phyloP scores from a whole-genome alignment of 495 filamentous ascomycete genomes.

The Talaromyces liani region DNA sequence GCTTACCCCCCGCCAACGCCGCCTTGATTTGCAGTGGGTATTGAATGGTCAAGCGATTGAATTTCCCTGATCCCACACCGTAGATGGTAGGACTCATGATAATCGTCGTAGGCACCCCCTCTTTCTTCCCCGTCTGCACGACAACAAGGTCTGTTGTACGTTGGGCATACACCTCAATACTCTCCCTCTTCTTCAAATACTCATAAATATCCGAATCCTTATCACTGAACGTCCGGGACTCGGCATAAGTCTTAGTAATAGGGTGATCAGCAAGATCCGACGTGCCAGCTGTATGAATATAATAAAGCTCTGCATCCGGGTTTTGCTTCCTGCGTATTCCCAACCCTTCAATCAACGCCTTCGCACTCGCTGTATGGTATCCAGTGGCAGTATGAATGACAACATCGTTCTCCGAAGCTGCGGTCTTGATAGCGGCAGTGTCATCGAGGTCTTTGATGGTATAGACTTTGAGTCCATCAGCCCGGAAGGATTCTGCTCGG shows the following conservation, averaged over 20 bases:
- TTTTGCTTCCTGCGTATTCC: conserved; percentile 20
- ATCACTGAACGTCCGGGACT: conserved; percentile 32
- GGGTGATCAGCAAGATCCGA: conserved; percentile 41
- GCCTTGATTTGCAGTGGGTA: conserved; percentile 21
- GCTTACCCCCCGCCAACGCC: conserved; percentile 19
- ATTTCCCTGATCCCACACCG: conserved; percentile 35
- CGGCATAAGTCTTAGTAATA: conserved; percentile 21
- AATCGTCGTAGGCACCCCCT: conserved; percentile 35
- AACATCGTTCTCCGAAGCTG: neutral
- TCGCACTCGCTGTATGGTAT: conserved; percentile 19
- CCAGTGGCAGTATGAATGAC: conserved; percentile 30
- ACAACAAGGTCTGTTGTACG: conserved; percentile 40
- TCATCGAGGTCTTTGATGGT: neutral
- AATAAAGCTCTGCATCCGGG: conserved; percentile 18
- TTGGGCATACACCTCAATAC: conserved; percentile 27
- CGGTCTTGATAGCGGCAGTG: conserved; percentile 11
- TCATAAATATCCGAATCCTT: conserved; percentile 31
- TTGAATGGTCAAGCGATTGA: conserved; percentile 34
- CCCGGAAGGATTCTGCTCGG: neutral
- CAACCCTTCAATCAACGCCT: conserved; percentile 28
- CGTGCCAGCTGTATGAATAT: conserved; percentile 41
- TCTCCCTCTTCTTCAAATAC: conserved; percentile 29
- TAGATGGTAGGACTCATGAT: conserved; percentile 44
- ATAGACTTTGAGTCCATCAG: neutral
- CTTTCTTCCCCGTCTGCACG: conserved; percentile 27